Conservation (phyloP, 805 yeast genomes). For the Yarrowia sp. region DNA sequence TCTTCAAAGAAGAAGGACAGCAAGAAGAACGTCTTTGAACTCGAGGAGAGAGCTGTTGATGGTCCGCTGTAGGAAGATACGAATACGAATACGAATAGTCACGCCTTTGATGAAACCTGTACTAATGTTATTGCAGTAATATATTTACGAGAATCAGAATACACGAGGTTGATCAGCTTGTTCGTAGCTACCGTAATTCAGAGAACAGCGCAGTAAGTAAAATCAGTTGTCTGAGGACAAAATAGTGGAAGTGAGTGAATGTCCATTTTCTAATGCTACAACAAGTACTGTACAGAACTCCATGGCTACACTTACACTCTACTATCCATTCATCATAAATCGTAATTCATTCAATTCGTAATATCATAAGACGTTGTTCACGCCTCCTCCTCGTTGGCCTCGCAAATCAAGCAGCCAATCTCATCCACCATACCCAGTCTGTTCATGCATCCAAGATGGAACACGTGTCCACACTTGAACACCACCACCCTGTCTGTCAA, state of each 20-base stretch:
- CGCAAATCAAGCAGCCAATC: slow-evolving; percentile 32
- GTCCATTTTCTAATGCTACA: too few relatives aligned
- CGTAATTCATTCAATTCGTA: slow-evolving; percentile 34
- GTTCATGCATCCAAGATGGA: slow-evolving; percentile 64
- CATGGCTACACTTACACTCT: not conserved
- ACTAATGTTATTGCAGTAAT: not conserved
- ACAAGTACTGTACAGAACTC: too few relatives aligned
- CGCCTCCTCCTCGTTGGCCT: not conserved
- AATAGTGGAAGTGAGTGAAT: too few relatives aligned
- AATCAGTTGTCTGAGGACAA: too few relatives aligned
- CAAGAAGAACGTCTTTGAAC: slow-evolving; percentile 24
- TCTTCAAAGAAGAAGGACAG: slow-evolving; percentile 5
- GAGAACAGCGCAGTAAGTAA: too few relatives aligned
- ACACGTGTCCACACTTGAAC: slow-evolving; percentile 72
- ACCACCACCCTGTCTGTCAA: slow-evolving; percentile 54
- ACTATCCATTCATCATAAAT: not conserved
- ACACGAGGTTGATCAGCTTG: too few relatives aligned
- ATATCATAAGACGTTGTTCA: slow-evolving; percentile 10
- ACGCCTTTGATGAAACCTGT: not conserved
- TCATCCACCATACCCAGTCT: slow-evolving; percentile 43
- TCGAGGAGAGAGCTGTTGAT: slow-evolving; percentile 21
- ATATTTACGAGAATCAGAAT: too few relatives aligned
- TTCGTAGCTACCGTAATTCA: too few relatives aligned
- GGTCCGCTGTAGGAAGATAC: not conserved
- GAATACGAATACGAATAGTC: not conserved